Percentiles rank a stretch among this genome's conserved stretches.
These are phyloP conservation scores for Heterobasidion irregulare DNA, from an alignment of 1,284 basidiomycete genomes.

Conservation along the genomic window DNA sequence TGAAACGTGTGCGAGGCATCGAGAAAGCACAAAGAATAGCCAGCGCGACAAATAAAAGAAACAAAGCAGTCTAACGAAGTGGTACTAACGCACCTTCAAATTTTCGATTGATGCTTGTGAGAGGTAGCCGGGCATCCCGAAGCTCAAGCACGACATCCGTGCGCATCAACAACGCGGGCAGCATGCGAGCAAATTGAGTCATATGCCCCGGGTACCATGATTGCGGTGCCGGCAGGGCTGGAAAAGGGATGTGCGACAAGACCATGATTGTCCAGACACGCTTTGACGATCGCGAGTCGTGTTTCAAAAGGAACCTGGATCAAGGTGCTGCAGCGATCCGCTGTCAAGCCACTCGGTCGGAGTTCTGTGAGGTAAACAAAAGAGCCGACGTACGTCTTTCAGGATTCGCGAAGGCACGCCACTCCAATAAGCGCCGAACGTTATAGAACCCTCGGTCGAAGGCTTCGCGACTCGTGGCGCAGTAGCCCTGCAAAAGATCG, in stretches of 20 bases:
- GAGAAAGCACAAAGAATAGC: neutral
- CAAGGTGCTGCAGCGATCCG: neutral
- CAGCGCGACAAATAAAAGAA: neutral
- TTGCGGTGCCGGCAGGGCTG: slow-evolving; percentile 63
- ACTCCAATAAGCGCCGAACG: neutral
- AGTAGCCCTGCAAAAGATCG: neutral
- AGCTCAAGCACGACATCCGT: slow-evolving; percentile 94
- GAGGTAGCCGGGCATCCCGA: slow-evolving; percentile 85
- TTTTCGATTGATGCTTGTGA: slow-evolving; percentile 89
- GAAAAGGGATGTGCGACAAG: slow-evolving; percentile 38
- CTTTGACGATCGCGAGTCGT: neutral
- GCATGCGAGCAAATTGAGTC: slow-evolving; percentile 76
- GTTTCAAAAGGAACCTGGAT: too few relatives aligned
- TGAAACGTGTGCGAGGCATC: neutral
- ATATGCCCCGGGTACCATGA: slow-evolving; percentile 99
- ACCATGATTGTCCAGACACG: neutral
- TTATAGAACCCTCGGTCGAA: neutral
- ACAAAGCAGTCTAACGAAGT: neutral
- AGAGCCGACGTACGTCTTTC: neutral
- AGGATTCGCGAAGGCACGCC: neutral
- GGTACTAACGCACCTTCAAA: slow-evolving; percentile 56
- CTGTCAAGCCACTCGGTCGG: neutral
- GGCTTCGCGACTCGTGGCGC: neutral
- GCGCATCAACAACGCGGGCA: slow-evolving; percentile 70
- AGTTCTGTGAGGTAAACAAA: neutral